Evolutionary conservation across 352 stramenopile species (phyloP), one percentile per base, ranked within the genome.

Genomic region (Phytophthora litchii): DNA sequence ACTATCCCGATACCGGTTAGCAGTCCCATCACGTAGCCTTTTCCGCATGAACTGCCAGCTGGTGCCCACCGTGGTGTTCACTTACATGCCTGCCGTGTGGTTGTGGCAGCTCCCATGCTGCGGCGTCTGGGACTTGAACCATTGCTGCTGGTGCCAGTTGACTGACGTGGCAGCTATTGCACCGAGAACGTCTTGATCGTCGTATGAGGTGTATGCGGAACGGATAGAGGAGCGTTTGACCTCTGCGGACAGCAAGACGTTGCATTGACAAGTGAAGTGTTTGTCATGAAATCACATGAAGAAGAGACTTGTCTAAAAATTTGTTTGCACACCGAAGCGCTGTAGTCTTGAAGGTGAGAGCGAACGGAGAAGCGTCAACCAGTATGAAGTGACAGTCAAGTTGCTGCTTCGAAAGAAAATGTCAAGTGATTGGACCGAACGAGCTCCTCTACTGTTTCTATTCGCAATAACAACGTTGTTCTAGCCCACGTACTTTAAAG

Each of bases 1-100:
- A 60, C 63, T 71, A 71, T 67, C 44, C 61, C 29, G 45, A 31
- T 47, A 46, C 23, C 45, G 25, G 36, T 42, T 42, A 42, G 14
- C 36, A 29, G 34, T 44, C 60, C 55, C 62, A 70, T 66, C 57
- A 13, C 32, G 43, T 38, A 62, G 56, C 43, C 49, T 70, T 67
- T 70, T 66, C 56, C 63, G 50, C 50, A 11, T 46, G 38, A 54
- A 34, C 25, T 32, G 19, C 43, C 62, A 63, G 49, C 56, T 71
- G 56, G 48, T 12, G 47, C 36, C 41, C 34, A 23, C 29, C 31
- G 23, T 17, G 46, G 53, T 62, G 48, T 62, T 62, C 48, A 57
- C 43, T 64, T 64, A 42, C 34, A 36, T 59, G 35, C 45, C 16
- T 62, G 45, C 46, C 53, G 46, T 67, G 51, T 43, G 35, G 52